Evolutionary conservation across 805 yeast species (phyloP).

Genomic region (Spathaspora boniae): DNA sequence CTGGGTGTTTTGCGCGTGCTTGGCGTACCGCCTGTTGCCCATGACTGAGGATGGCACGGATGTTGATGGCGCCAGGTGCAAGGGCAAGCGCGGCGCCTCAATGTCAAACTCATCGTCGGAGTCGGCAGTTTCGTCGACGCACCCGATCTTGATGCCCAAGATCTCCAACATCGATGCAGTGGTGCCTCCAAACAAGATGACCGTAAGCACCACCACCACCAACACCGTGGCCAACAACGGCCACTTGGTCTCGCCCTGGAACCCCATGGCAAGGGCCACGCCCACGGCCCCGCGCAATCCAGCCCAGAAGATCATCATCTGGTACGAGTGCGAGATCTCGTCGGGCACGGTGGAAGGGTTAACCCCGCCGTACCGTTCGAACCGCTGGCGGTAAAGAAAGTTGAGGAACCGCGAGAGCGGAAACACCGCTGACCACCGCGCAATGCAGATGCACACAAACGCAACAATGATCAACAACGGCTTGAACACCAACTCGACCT

Average conservation of each 20-base stretch:
- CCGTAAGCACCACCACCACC: constrained; percentile 95
- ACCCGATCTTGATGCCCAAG: constrained; percentile 88
- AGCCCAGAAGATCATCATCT: constrained; percentile 99
- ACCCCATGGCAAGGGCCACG: constrained; percentile 96
- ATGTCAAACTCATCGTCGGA: constrained; percentile 95
- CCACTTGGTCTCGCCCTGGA: constrained; percentile 89
- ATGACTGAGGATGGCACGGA: constrained; percentile 11
- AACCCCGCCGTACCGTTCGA: constrained; percentile 35
- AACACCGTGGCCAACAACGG: constrained; percentile 90
- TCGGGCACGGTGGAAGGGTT: constrained; percentile 53
- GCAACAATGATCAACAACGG: constrained; percentile 91
- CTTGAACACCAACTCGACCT: constrained; percentile 90
- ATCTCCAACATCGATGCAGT: constrained; percentile 98
- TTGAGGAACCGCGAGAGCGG: constrained; percentile 85
- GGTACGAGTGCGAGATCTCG: constrained; percentile 92
- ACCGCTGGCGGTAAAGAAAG: constrained; percentile 64
- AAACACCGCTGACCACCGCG: constrained; percentile 97
- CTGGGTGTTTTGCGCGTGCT: no score
- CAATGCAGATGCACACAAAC: constrained; percentile 83
- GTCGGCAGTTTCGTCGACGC: constrained; percentile 65
- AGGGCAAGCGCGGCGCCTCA: constrained; percentile 58
- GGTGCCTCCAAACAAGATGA: constrained; percentile 95
- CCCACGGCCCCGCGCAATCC: constrained; percentile 99
- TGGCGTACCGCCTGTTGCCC: constrained; percentile 22
- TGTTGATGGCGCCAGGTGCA: constrained; percentile 7